Evolutionary conservation across 2,329 filamentous ascomycete genomes (phyloP), one percentile per base, ranked within the genome.

Genomic region (Escovopsis weberi): DNA sequence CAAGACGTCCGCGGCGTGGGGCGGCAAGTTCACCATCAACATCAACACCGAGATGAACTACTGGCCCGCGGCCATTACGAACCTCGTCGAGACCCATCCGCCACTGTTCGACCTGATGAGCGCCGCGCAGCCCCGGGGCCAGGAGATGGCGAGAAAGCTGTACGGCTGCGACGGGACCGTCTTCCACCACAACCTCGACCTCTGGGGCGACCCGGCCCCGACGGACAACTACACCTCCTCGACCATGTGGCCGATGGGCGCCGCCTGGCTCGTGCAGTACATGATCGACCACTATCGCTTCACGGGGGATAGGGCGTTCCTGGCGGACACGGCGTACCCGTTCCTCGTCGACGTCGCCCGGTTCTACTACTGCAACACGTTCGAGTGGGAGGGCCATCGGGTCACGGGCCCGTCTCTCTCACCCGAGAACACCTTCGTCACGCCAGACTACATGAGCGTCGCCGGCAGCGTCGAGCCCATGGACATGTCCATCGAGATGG

Each of bases 11-110:
- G 43, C 50, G 6, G 53, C 63, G 11, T 69, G 66, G 66, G 64
- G 63, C 2, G 59, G 56, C 32, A 68, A 66, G 43, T 67, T 60
- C 45, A 69, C 66, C 2, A 64, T 68, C 43, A 67, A 69, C 45
- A 67, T 69, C 53, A 70, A 69, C 39, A 55, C 59, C 0, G 59
- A 70, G 49, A 70, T 70, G 67, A 69, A 69, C 50, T 69, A 70
- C 49, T 69, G 65, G 66, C 48, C 49, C 0, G 51, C 54, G 2
- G 49, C 51, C 15, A 45, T 50, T n/a, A 57, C 57, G 3, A 59
- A 57, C 34, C 44, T 59, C 4, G 40, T 51, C 4, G 61, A 66
- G 43, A 61, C 56, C 5, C 57, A 66, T 35, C 42, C 53, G n/a
- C 63, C 66, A 0, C 44, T 69, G 0, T 47, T 47, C 15, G 45